Percentiles rank a stretch among this genome's conserved stretches.
phyloP scores from a whole-genome alignment of 306 rosid species.

The Spatholobus suberectus region DNA sequence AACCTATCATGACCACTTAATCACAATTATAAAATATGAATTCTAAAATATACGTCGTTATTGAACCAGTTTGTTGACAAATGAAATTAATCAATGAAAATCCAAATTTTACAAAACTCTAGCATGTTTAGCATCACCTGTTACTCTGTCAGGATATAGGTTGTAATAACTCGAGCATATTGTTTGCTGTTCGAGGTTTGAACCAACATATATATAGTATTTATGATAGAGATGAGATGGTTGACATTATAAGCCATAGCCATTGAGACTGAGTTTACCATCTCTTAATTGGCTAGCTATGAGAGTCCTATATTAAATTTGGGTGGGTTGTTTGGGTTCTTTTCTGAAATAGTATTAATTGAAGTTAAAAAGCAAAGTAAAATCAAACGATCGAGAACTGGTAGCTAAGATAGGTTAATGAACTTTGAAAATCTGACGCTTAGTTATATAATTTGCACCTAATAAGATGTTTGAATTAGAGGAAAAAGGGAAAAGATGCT shows the following conservation, averaged over 20 bases:
- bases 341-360: no score
- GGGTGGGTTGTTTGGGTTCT: no score
- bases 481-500: neutral
- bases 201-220: neutral
- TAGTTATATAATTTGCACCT: neutral
- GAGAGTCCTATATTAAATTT: no score
- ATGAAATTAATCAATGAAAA: neutral
- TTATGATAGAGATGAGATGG: neutral
- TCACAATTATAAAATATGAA: neutral
- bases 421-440: neutral
- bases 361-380: no score
- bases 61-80: neutral
- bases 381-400: no score
- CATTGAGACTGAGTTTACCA: neutral
- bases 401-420: no score
- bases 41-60: neutral
- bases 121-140: neutral
- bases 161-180: neutral
- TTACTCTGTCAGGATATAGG: neutral
- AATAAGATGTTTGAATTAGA: neutral
- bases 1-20: neutral
- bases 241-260: no score
- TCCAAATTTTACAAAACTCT: neutral
- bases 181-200: neutral
- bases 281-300: neutral